Evolutionary conservation across 345 rosid genomes (phyloP).

Genomic region (Salix caprea): DNA sequence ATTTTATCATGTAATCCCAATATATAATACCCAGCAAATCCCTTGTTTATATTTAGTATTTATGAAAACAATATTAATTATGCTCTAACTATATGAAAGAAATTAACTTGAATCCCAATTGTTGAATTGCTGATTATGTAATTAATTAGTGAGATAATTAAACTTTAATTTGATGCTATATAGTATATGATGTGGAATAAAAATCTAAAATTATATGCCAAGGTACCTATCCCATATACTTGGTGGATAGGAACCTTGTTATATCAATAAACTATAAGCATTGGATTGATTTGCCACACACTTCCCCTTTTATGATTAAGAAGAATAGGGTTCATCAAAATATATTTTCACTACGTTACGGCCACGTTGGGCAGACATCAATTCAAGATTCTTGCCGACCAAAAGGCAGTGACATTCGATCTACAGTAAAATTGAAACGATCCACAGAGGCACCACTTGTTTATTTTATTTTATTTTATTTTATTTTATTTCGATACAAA

Average conservation of each 20-base stretch:
- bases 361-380: neutral
- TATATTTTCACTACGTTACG: neutral
- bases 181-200: neutral
- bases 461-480: too few relatives aligned
- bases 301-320: too few relatives aligned
- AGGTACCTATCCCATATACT: neutral
- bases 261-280: too few relatives aligned
- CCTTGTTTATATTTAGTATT: too few relatives aligned
- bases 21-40: neutral
- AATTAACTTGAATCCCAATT: too few relatives aligned
- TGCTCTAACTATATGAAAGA: neutral
- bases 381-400: conserved; percentile 7
- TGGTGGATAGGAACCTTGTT: neutral
- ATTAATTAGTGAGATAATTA: too few relatives aligned
- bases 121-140: neutral
- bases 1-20: neutral
- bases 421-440: too few relatives aligned
- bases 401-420: neutral
- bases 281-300: too few relatives aligned
- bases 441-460: too few relatives aligned
- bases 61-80: too few relatives aligned
- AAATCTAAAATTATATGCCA: neutral
- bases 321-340: too few relatives aligned
- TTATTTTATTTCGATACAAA: too few relatives aligned
- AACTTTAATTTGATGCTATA: neutral